Percentiles rank a stretch among this genome's conserved stretches.
These are phyloP conservation scores for Tetraselmis striata DNA, from an alignment of 139 green algal species.

Conservation along the genomic window DNA sequence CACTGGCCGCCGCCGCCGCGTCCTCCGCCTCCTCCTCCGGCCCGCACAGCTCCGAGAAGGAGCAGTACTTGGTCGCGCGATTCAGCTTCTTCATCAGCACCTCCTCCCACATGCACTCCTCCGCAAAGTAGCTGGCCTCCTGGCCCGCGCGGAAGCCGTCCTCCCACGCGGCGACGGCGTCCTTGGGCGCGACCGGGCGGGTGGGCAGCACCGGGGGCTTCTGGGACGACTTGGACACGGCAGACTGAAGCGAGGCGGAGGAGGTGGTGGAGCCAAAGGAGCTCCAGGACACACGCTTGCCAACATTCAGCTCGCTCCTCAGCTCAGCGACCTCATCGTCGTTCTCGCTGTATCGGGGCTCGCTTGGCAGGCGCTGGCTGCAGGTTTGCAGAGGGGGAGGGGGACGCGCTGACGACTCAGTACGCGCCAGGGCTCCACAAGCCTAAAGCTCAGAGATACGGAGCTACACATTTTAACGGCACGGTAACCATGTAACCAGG, in stretches of 20 bases:
- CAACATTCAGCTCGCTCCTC: neutral
- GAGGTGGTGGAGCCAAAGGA: neutral
- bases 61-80: neutral
- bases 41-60: neutral
- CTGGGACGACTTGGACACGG: neutral
- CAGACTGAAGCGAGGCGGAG: neutral
- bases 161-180: constrained; percentile 32
- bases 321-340: neutral
- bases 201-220: neutral
- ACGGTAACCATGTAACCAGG: no score
- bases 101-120: constrained; percentile 17
- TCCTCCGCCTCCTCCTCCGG: neutral
- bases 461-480: no score
- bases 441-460: no score
- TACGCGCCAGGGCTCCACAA: no score
- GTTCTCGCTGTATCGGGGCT: neutral
- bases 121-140: constrained; percentile 21
- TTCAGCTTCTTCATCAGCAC: constrained; percentile 11
- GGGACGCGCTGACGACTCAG: no score
- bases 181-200: neutral
- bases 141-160: constrained; percentile 29
- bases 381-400: no score
- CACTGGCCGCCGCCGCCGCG: no score
- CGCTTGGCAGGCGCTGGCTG: no score
- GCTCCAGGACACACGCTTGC: neutral